These are phyloP conservation scores for Trichoderma virens DNA, from an alignment of 495 filamentous ascomycete species.

Conservation along the genomic window DNA sequence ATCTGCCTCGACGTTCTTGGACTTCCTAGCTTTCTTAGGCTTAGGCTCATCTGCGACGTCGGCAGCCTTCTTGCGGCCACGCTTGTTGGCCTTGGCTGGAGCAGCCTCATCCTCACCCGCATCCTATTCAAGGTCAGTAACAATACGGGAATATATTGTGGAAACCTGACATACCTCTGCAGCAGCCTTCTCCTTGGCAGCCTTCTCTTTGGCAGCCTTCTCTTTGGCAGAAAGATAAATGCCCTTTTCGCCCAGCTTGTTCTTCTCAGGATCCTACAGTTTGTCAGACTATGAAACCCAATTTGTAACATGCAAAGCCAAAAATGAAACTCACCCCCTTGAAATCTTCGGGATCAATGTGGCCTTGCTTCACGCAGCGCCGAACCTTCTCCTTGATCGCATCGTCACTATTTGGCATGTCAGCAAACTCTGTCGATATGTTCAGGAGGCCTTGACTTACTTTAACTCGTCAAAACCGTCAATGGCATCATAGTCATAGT, in stretches of 20 bases:
- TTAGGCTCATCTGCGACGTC: slow-evolving; percentile 22
- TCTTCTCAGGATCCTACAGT: slow-evolving; percentile 57
- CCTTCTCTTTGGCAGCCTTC: slow-evolving; percentile 23
- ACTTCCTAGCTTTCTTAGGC: slow-evolving; percentile 8
- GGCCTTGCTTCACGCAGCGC: slow-evolving; percentile 56
- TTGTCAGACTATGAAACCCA: slow-evolving; percentile 14
- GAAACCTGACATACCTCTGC: slow-evolving; percentile 20
- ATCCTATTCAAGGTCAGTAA: slow-evolving; percentile 14
- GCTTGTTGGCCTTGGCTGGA: slow-evolving; percentile 27
- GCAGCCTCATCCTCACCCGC: slow-evolving; percentile 22
- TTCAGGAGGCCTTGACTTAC: slow-evolving; percentile 16
- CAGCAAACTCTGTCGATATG: not conserved
- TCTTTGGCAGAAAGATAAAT: slow-evolving; percentile 46
- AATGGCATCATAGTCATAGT: slow-evolving; percentile 37
- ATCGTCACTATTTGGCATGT: slow-evolving; percentile 19
- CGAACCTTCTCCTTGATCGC: slow-evolving; percentile 56
- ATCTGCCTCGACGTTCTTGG: slow-evolving; percentile 1
- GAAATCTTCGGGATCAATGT: slow-evolving; percentile 73
- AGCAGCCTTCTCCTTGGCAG: too few relatives aligned
- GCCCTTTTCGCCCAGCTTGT: slow-evolving; percentile 57
- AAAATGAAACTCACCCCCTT: slow-evolving; percentile 52
- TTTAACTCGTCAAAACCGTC: slow-evolving; percentile 70
- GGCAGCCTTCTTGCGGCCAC: slow-evolving; percentile 30
- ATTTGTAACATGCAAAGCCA: not conserved
- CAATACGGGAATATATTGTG: slow-evolving; percentile 6